phyloP scores from a whole-genome alignment of 106 monocot species.

The Acorus gramineus region DNA sequence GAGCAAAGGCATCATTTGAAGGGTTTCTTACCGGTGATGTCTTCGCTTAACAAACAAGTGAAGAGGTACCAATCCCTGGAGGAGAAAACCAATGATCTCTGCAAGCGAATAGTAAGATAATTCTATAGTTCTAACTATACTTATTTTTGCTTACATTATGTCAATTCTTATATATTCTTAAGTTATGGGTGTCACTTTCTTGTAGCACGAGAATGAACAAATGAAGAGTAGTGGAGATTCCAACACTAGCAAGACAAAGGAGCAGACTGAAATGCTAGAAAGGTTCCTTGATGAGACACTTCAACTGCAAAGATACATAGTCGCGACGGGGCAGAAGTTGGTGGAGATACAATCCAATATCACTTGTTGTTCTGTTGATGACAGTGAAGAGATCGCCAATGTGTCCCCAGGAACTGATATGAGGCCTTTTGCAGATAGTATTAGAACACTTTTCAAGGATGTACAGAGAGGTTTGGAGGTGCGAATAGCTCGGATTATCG shows the following conservation, averaged over 20 bases:
- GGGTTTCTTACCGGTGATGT: slow-evolving; percentile 31
- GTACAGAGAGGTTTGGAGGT: slow-evolving; percentile 80
- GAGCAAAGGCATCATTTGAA: slow-evolving; percentile 21
- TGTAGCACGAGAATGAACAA: slow-evolving; percentile 41
- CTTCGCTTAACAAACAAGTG: slow-evolving; percentile 66
- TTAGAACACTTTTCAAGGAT: slow-evolving; percentile 45
- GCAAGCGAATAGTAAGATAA: slow-evolving; percentile 54
- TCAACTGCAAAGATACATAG: slow-evolving; percentile 71
- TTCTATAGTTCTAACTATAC: too few relatives aligned
- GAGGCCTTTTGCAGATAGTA: slow-evolving; percentile 51
- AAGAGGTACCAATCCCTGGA: slow-evolving; percentile 78
- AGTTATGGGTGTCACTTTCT: too few relatives aligned
- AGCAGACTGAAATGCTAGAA: slow-evolving; percentile 33
- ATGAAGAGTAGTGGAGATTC: slow-evolving; percentile 12
- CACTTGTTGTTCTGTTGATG: slow-evolving; percentile 8
- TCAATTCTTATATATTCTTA: too few relatives aligned
- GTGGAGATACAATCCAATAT: slow-evolving; percentile 60
- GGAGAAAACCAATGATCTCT: slow-evolving; percentile 68
- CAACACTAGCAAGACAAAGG: slow-evolving; percentile 12
- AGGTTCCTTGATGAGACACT: slow-evolving; percentile 77
- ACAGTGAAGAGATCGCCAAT: slow-evolving; percentile 9
- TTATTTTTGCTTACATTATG: too few relatives aligned
- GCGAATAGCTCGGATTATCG: slow-evolving; percentile 72
- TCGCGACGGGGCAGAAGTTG: slow-evolving; percentile 83
- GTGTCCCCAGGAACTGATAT: slow-evolving; percentile 41